Conservation (phyloP, 768 basidiomycete genomes). For the Astraeus odoratus region DNA sequence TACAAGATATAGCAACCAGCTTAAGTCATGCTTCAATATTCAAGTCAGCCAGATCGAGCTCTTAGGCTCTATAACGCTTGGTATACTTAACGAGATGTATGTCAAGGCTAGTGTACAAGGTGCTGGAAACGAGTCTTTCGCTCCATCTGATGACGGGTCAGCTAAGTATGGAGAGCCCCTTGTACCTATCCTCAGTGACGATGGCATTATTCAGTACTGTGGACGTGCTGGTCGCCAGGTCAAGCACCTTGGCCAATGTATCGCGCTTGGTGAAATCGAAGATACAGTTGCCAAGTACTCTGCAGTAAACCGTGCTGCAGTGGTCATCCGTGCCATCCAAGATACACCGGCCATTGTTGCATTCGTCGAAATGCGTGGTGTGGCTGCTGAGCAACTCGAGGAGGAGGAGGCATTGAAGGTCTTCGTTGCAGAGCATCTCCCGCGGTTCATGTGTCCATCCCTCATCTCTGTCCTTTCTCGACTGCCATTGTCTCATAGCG, state of each 20-base stretch:
- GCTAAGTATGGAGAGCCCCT: conserved; percentile 22
- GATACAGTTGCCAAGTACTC: conserved; percentile 21
- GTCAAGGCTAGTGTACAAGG: conserved; percentile 11
- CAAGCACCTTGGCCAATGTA: conserved; percentile 27
- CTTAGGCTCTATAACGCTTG: conserved; percentile 15
- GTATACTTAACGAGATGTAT: conserved; percentile 20
- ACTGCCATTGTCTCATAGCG: conserved; percentile 19
- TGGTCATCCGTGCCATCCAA: conserved; percentile 22
- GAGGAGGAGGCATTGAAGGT: conserved; percentile 17
- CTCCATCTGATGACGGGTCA: conserved; percentile 17
- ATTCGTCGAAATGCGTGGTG: conserved; percentile 20
- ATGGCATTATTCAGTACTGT: conserved; percentile 25
- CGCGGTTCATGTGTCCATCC: conserved; percentile 28
- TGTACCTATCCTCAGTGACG: conserved; percentile 23
- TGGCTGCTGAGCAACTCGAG: conserved; percentile 10
- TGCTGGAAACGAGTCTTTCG: conserved; percentile 1
- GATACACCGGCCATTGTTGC: conserved; percentile 24
- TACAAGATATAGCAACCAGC: conserved; percentile 25
- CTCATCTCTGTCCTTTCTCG: conserved; percentile 19
- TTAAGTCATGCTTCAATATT: conserved; percentile 21
- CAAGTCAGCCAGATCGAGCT: conserved; percentile 17
- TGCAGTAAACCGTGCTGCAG: conserved; percentile 14
- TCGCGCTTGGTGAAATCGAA: conserved; percentile 30
- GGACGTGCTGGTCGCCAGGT: conserved; percentile 29
- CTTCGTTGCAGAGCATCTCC: conserved; percentile 23